Base-by-base conservation (phyloP, 495 filamentous ascomycete species). In the Geopyxis carbonaria region DNA sequence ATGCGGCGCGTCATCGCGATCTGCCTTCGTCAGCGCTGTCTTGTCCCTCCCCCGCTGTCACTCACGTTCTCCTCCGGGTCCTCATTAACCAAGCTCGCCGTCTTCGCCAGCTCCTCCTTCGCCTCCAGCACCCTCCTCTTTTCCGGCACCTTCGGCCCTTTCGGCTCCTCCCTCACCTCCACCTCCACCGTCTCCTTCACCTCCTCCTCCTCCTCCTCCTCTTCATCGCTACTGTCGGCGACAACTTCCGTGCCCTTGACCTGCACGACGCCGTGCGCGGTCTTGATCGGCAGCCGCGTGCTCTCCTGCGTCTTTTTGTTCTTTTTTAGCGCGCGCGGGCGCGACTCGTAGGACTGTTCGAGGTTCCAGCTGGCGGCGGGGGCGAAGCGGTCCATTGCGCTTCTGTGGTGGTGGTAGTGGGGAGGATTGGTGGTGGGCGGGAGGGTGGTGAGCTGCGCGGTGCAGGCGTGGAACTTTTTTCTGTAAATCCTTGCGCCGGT, bases 31-130 rank as follows among this genome's bases (percentile, higher is more conserved):
- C 22, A 13, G 5, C 36, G 5, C 24, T 21, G n/a, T n/a, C n/a
- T n/a, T n/a, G n/a, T n/a, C n/a, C n/a, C n/a, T n/a, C n/a, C n/a
- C n/a, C n/a, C n/a, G n/a, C n/a, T 7, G 30, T 2, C 7, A 23
- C 74, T 73, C 13, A 75, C 68, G 57, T 95, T 72, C 53, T 93
- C 87, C 51, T 97, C 91, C 8, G 89, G 89, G 39, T 87, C 78
- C 55, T 94, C 86, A 48, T 91, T 93, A 48, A 97, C 67, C 37
- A 75, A 59, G 6, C 66, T 67, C 11, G 86, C 89, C 35, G 91
- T 69, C 48, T 73, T 74, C 9, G 89, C 87, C 20, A 97, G 58
- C 51, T 95, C 85, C 53, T 95, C 89, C 61, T 95, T 93, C 15
- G 84, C 85, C 44, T 80, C 72, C 9, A 80, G 36, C 15, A 95